These are phyloP conservation scores for Salix viminalis DNA, from an alignment of 345 rosid genomes.

Conservation along the genomic window DNA sequence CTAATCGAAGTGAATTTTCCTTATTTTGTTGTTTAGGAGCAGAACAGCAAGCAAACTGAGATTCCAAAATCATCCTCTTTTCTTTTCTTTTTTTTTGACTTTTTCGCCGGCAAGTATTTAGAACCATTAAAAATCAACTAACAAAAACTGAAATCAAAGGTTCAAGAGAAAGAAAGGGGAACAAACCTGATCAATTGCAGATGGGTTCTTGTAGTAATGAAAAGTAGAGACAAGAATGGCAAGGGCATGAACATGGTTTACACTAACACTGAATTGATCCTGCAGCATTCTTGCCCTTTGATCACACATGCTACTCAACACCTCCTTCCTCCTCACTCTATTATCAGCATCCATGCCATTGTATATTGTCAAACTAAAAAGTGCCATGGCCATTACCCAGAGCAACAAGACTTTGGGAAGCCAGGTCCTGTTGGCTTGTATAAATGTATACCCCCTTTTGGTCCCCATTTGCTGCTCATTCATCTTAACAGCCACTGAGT, in stretches of 20 bases:
- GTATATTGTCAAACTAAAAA: conserved; percentile 43
- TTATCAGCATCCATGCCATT: conserved; percentile 53
- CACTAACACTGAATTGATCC: conserved; percentile 95
- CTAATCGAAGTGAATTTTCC: background rate
- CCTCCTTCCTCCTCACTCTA: conserved; percentile 71
- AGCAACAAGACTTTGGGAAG: conserved; percentile 53
- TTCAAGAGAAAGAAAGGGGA: conserved; percentile 2
- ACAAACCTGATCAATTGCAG: conserved; percentile 96
- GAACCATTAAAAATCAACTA: background rate
- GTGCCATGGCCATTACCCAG: conserved; percentile 50
- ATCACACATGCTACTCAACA: conserved; percentile 83
- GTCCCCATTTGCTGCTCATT: conserved; percentile 49
- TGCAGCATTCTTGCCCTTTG: conserved; percentile 96
- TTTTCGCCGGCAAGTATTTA: background rate
- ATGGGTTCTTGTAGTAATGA: conserved; percentile 84
- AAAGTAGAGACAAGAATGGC: conserved; percentile 97
- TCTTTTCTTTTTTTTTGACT: background rate
- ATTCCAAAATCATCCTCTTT: background rate
- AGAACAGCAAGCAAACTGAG: conserved; percentile 1
- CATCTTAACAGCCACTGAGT: conserved; percentile 58
- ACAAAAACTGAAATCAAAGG: background rate
- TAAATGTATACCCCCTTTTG: conserved; percentile 62
- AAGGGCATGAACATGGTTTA: conserved; percentile 95
- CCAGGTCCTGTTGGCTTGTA: conserved; percentile 63
- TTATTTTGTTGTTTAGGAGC: background rate